Evolutionary conservation across 305 asterid genomes (phyloP).

Genomic region (Fraxinus dipetala): DNA sequence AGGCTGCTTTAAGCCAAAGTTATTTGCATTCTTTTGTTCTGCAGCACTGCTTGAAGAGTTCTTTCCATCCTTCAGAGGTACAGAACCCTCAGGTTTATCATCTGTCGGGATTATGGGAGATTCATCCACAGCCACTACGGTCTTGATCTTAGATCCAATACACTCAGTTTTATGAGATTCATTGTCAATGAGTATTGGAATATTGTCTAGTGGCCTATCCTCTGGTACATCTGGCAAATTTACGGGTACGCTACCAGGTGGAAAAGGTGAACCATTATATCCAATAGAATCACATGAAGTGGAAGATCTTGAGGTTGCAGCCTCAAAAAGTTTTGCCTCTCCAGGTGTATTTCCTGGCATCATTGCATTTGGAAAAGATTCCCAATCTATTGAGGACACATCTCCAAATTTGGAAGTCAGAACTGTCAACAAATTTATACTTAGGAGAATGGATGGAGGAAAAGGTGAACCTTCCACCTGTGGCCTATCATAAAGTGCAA

Average conservation of each 20-base stretch:
- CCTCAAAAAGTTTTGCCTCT: conserved; percentile 26
- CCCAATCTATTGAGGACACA: conserved; percentile 66
- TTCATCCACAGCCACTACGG: conserved; percentile 35
- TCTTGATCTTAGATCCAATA: conserved; percentile 25
- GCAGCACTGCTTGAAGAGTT: conserved; percentile 30
- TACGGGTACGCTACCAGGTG: conserved; percentile 23
- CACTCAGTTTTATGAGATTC: conserved; percentile 36
- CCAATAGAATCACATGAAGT: conserved; percentile 29
- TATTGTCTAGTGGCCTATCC: conserved; percentile 42
- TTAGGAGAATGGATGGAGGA: conserved; percentile 86
- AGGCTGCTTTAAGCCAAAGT: conserved; percentile 50
- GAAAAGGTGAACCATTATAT: conserved; percentile 18
- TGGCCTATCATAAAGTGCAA: conserved; percentile 98
- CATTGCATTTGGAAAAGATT: conserved; percentile 48
- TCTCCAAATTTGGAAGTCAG: conserved; percentile 79
- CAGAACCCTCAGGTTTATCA: conserved; percentile 36
- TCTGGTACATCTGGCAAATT: conserved; percentile 49
- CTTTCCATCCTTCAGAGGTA: conserved; percentile 44
- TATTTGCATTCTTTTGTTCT: conserved; percentile 43
- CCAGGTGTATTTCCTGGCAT: conserved; percentile 27
- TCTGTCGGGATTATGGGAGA: conserved; percentile 30
- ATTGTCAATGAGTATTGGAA: conserved; percentile 19
- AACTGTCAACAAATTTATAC: conserved; percentile 73
- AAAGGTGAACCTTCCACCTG: conserved; percentile 96
- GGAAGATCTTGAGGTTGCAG: conserved; percentile 36